Base-by-base conservation (phyloP, 495 filamentous ascomycete genomes). In the Hapsidospora chrysogenum region DNA sequence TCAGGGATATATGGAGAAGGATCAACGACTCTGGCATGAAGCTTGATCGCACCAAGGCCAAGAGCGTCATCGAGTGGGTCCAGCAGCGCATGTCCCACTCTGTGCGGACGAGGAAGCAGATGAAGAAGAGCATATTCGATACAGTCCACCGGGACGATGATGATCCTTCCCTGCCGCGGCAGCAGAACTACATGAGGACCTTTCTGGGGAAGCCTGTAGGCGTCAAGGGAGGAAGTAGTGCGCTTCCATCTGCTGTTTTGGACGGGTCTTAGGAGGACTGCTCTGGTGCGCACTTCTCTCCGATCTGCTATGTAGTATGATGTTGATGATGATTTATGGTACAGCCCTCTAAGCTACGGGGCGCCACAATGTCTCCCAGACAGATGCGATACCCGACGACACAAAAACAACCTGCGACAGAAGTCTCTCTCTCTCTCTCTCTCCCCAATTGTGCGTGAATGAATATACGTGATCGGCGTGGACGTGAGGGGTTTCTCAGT, bases 11-110 rank as follows among this genome's bases (percentile, higher is more conserved):
- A 29, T 78, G 76, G 49, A 69, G 66, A 11, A 61, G 60, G 6
- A 93, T 96, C 38, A 60, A 73, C 38, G 82, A 86, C 47, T 66
- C 72, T 1, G 80, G 81, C 17, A 77, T 79, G 17, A 68, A 75
- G 5, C 70, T 77, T 48, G 66, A 85, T 36, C 66, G 80, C 14
- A 75, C 80, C 30, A 67, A 85, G 35, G 75, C 78, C 0, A 87
- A 89, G 49, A 67, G 71, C 29, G 65, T 63, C 16, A 58, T 92
- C 4, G 78, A 89, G 45, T 57, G 72, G 2, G 49, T 94, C 8
- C 64, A 78, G 36, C 73, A 81, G 33, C 66, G 84, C 33, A 62
- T 92, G 30, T 46, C 73, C 25, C 76, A 78, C 46, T 70, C 70
- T 0, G 71, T 92, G 8, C 60, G 85, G 26, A 78, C 77, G 8